Evolutionary conservation across 2,329 filamentous ascomycete genomes (phyloP), one percentile per base, ranked within the genome.

Genomic region (Sporothrix humicola): DNA sequence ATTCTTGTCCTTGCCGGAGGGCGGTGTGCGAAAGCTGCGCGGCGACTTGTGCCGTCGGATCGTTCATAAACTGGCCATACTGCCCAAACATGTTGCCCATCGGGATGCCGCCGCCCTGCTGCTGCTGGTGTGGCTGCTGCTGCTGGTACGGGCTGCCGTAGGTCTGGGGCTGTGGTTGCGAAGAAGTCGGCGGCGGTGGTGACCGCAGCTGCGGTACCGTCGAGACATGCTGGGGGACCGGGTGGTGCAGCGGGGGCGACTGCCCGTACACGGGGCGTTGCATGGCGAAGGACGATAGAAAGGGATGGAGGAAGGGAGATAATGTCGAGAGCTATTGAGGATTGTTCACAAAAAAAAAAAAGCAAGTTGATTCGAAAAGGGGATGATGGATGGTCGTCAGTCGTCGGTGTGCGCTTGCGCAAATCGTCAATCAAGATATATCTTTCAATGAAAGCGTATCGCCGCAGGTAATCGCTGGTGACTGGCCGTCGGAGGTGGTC

Each of bases 151-250:
- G 90, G 84, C 92, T 87, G 77, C 87, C 86, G 76, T 86, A 85
- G 75, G 88, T 87, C 77, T 90, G 88, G 50, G 89, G 88, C 79
- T 93, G 91, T 73, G 91, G 90, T 77, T 90, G 91, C 73, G 87
- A 87, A 52, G 90, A 89, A 70, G 87, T 87, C 52, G 93, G 95
- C 75, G 94, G 93, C 74, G 93, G 95, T 75, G 96, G 96, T 74
- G 96, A 98, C 82, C 97, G 91, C 82, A 99, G 90, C 85, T 98
- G 96, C 61, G 96, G 96, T 69, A 99, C 96, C 74, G 95, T 97
- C 80, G 96, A 98, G 79, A 98, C 95, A 87, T 99, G 96, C 83
- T 99, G 96, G 76, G 96, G 96, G 74, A 98, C 94, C 74, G 96
- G 96, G 82, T 98, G 96, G 83, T 98, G 96, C 78, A 98, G 90